Evolutionary conservation across 2,329 filamentous ascomycete species (phyloP).

Genomic region (Trichoderma brevicompactum): DNA sequence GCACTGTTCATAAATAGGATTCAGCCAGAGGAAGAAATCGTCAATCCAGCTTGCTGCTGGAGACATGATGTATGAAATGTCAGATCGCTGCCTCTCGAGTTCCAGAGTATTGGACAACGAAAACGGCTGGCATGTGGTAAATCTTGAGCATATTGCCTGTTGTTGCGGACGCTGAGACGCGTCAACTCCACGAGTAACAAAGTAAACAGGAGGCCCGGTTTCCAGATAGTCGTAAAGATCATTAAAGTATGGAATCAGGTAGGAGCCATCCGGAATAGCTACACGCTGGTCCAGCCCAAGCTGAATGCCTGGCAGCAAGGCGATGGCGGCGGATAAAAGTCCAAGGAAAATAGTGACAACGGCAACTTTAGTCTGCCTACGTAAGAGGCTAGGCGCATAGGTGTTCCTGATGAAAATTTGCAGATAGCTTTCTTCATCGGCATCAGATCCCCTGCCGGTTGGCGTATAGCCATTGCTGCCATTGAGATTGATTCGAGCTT

Average conservation of each 20-base stretch:
- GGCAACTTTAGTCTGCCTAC: slow-evolving; percentile 75
- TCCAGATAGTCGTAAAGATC: slow-evolving; percentile 93
- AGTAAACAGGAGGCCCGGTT: slow-evolving; percentile 92
- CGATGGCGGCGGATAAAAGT: slow-evolving; percentile 81
- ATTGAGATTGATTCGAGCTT: slow-evolving; percentile 69
- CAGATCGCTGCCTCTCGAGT: slow-evolving; percentile 86
- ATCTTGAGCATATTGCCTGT: slow-evolving; percentile 85
- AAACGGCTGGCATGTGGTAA: slow-evolving; percentile 81
- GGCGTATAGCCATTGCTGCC: slow-evolving; percentile 58
- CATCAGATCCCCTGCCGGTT: slow-evolving; percentile 66
- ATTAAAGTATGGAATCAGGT: slow-evolving; percentile 95
- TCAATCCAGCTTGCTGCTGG: slow-evolving; percentile 95
- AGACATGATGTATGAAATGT: slow-evolving; percentile 85
- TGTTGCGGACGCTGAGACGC: slow-evolving; percentile 76
- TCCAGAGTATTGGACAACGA: slow-evolving; percentile 91
- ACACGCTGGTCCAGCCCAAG: slow-evolving; percentile 94
- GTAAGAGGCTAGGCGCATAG: slow-evolving; percentile 82
- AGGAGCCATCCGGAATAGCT: slow-evolving; percentile 90
- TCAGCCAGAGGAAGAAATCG: slow-evolving; percentile 96
- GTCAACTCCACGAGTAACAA: slow-evolving; percentile 83
- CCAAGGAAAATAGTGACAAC: slow-evolving; percentile 84
- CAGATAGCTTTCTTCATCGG: slow-evolving; percentile 80
- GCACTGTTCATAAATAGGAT: slow-evolving; percentile 73
- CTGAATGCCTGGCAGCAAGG: slow-evolving; percentile 80
- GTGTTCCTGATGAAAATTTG: slow-evolving; percentile 88